phyloP scores from a whole-genome alignment of 768 basidiomycete species.

The Hydnomerulius pinastri region DNA sequence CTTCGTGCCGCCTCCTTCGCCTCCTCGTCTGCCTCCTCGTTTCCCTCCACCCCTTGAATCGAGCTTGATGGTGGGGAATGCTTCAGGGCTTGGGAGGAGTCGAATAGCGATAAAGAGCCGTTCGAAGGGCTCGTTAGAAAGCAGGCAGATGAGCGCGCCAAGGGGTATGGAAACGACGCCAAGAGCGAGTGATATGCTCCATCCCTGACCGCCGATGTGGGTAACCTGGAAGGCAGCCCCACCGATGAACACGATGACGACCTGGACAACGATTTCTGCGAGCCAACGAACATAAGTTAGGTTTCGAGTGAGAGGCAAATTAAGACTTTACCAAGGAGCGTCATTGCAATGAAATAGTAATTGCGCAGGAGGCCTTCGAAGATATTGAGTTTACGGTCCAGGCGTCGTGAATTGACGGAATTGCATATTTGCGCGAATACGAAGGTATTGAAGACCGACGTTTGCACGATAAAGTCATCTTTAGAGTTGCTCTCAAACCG shows the following conservation, averaged over 20 bases:
- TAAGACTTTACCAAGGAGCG: conserved; percentile 65
- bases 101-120: conserved; percentile 51
- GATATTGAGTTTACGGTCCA: conserved; percentile 82
- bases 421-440: conserved; percentile 97
- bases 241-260: conserved; percentile 86
- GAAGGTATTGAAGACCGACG: conserved; percentile 92
- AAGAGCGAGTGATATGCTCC: conserved; percentile 87
- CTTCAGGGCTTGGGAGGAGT: conserved; percentile 59
- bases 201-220: conserved; percentile 75
- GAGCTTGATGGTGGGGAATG: conserved; percentile 56
- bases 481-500: conserved; percentile 37
- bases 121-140: conserved; percentile 79
- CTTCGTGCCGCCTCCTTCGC: no score
- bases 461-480: conserved; percentile 55
- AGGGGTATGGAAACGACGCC: conserved; percentile 84
- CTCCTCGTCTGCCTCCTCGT: no score
- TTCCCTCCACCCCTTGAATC: no score
- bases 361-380: conserved; percentile 79
- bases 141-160: conserved; percentile 70
- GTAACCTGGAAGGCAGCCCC: conserved; percentile 87
- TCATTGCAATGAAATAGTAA: conserved; percentile 82
- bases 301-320: not conserved
- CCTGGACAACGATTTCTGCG: conserved; percentile 79
- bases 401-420: conserved; percentile 81
- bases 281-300: conserved; percentile 3